A percentile compares a stretch with the other conserved stretches of the same genome.
Evolutionary conservation across 2,329 filamentous ascomycete genomes (phyloP).

Genomic region (Colletotrichum cuscutae): DNA sequence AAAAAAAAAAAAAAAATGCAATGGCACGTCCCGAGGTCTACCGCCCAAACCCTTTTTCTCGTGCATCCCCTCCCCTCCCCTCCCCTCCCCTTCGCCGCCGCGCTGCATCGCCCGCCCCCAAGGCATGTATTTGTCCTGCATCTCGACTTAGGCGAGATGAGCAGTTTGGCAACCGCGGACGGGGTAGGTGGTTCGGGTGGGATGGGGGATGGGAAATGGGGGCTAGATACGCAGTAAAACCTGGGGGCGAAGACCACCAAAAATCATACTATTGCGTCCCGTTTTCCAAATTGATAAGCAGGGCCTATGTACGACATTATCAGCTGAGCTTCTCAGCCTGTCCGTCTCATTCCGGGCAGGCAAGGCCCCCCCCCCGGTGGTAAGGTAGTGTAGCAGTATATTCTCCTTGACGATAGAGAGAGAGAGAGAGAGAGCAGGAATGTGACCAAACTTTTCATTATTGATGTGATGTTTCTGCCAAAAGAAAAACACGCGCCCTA

Average conservation of each 20-base stretch:
- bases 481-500: slow-evolving; percentile 1
- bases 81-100: background rate
- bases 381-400: background rate
- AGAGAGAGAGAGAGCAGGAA: background rate
- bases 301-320: background rate
- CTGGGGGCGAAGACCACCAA: background rate
- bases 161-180: background rate
- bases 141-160: slow-evolving; percentile 29
- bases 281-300: background rate
- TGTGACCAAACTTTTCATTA: background rate
- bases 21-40: background rate
- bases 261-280: background rate
- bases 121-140: slow-evolving; percentile 25
- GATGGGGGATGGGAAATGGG: background rate
- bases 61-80: background rate
- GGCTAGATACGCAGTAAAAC: background rate
- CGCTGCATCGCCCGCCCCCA: background rate
- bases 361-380: no score
- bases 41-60: background rate
- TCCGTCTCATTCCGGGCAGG: background rate
- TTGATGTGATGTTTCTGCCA: background rate
- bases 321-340: background rate
- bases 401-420: no score
- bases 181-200: background rate
- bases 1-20: background rate